Conservation (phyloP, 768 basidiomycete species). For the Boletus reticuloceps region DNA sequence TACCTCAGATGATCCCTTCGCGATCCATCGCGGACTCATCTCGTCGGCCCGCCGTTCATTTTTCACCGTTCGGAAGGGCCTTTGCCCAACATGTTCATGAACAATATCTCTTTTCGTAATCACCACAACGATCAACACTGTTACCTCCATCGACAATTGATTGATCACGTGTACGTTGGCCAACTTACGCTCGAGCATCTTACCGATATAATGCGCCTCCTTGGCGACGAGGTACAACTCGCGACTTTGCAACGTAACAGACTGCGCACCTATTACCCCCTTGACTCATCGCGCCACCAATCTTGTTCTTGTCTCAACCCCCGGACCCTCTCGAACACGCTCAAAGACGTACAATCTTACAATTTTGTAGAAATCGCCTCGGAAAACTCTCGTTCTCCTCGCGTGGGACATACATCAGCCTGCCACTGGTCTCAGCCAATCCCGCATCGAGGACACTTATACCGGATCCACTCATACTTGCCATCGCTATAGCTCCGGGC, state of each 20-base stretch:
- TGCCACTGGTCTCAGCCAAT: neutral
- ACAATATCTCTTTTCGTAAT: neutral
- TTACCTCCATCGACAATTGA: slow-evolving; percentile 11
- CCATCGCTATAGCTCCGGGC: slow-evolving; percentile 27
- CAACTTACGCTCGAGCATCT: neutral
- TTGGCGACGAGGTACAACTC: slow-evolving; percentile 33
- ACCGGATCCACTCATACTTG: slow-evolving; percentile 15
- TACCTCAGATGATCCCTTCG: slow-evolving; percentile 1
- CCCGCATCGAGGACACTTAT: neutral
- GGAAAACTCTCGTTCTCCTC: neutral
- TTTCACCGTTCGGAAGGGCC: slow-evolving; percentile 2
- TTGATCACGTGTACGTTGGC: slow-evolving; percentile 2
- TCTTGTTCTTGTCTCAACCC: neutral
- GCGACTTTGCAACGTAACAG: slow-evolving; percentile 14
- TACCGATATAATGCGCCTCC: slow-evolving; percentile 22
- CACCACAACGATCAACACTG: neutral
- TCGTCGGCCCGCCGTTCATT: slow-evolving; percentile 2
- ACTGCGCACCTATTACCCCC: neutral
- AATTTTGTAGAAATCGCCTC: too few species aligned
- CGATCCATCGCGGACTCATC: slow-evolving; percentile 21
- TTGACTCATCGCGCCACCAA: neutral
- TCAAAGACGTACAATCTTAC: slow-evolving; percentile 1
- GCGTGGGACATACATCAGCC: neutral
- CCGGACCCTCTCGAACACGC: neutral
- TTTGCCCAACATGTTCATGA: neutral